These are phyloP conservation scores for Neohortaea acidophila DNA, from an alignment of 495 filamentous ascomycete genomes.

Conservation along the genomic window DNA sequence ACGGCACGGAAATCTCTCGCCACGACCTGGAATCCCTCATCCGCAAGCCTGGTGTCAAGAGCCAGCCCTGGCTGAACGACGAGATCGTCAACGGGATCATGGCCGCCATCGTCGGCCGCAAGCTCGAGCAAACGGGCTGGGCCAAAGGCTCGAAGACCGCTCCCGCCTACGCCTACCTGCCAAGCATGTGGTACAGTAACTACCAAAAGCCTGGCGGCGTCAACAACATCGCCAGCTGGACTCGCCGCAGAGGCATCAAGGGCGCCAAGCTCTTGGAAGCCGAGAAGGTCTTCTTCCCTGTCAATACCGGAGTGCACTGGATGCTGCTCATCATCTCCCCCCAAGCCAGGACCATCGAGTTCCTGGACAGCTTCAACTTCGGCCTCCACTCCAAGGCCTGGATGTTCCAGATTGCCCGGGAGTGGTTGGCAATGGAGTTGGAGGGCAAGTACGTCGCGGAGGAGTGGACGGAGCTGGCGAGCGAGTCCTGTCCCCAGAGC, in stretches of 20 bases:
- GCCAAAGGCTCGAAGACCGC: slow-evolving; percentile 4
- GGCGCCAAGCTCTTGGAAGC: slow-evolving; percentile 38
- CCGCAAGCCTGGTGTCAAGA: not conserved
- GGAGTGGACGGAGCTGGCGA: slow-evolving; percentile 44
- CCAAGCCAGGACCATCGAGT: slow-evolving; percentile 44
- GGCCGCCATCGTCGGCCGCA: slow-evolving; percentile 40
- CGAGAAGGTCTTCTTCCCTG: slow-evolving; percentile 47
- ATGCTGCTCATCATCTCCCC: slow-evolving; percentile 60
- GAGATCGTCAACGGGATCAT: slow-evolving; percentile 62
- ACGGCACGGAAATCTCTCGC: slow-evolving; percentile 39
- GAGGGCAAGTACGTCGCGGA: slow-evolving; percentile 37
- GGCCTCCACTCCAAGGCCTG: slow-evolving; percentile 23
- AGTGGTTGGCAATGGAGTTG: slow-evolving; percentile 46
- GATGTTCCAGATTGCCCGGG: slow-evolving; percentile 28
- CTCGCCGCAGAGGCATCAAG: slow-evolving; percentile 40
- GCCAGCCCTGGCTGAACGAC: slow-evolving; percentile 58
- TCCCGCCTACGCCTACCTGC: slow-evolving; percentile 59
- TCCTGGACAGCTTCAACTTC: slow-evolving; percentile 52
- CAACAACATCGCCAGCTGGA: slow-evolving; percentile 36
- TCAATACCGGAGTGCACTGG: slow-evolving; percentile 40
- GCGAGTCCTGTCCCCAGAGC: slow-evolving; percentile 37
- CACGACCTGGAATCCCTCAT: slow-evolving; percentile 50
- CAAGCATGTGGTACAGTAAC: slow-evolving; percentile 47
- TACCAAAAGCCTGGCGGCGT: slow-evolving; percentile 43
- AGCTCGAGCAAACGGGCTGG: slow-evolving; percentile 32